Evolutionary conservation across 768 basidiomycete species (phyloP), one percentile per base, ranked within the genome.

Genomic region (Kwoniella europaea): DNA sequence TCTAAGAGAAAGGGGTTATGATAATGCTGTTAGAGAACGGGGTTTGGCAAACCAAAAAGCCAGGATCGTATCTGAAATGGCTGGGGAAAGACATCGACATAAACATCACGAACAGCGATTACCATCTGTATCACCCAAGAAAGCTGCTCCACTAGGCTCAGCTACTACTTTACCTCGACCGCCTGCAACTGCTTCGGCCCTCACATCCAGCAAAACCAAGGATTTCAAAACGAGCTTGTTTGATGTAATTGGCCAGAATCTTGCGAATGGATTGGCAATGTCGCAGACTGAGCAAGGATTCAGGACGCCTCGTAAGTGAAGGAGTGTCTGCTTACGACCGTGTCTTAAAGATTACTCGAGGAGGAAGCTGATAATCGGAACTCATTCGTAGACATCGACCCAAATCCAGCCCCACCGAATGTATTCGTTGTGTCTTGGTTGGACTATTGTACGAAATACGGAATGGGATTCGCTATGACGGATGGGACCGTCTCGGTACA

Each of bases 381-480:
- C 35, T 35, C 4, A 35, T 35, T 35, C 35, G 35, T n/a, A 71
- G 58, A 66, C 50, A 53, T 70, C 16, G 29, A 59, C 15, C 1
- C 22, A 18, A 54, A 59, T 9, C 75, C 77, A 7, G 7, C 44
- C 27, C 67, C 77, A 18, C 91, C 93, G 68, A 87, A 87, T 63
- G 91, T 96, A 56, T 98, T 98, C 84, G 94, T 99, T 73, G 92
- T 92, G 2, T 92, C 92, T n/a, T 98, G 97, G 97, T 91, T 98
- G 53, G 97, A 98, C 83, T 98, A 98, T 81, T 96, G 93, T 82
- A 93, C 94, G 84, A 98, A 98, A 86, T 99, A 98, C 84, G 97
- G 96, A n/a, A 98, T 98, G 92, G 97, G 96, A 1, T 98, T 97
- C 82, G 93, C 94, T 3, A 86, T 98, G 79, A 96, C 94, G 20